These are phyloP conservation scores for Botrytis cinerea DNA, from an alignment of 2,329 filamentous ascomycete species.

Conservation along the genomic window DNA sequence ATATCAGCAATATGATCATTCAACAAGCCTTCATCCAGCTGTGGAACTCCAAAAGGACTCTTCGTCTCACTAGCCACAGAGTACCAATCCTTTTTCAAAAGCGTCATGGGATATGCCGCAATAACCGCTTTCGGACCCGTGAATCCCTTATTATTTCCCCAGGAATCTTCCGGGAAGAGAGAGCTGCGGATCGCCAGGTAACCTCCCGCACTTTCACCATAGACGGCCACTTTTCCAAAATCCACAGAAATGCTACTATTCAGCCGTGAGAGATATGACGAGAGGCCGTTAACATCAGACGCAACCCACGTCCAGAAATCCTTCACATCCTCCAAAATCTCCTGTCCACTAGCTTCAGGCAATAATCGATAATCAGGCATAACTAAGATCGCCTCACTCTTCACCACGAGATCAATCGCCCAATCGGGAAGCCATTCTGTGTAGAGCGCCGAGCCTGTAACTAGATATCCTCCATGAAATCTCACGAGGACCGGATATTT, in stretches of 20 bases:
- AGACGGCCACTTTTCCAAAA: constrained; percentile 17
- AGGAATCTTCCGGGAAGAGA: neutral
- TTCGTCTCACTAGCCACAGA: neutral
- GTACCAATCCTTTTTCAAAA: neutral
- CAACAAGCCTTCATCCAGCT: neutral
- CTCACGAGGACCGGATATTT: constrained; percentile 24
- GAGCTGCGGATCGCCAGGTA: neutral
- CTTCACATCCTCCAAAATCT: constrained; percentile 50
- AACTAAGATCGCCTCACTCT: constrained; percentile 45
- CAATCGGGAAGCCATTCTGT: constrained; percentile 2
- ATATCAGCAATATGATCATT: neutral
- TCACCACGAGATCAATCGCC: neutral
- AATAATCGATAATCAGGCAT: constrained; percentile 53
- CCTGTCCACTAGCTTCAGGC: constrained; percentile 49
- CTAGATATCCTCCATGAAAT: constrained; percentile 26
- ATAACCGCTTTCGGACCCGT: neutral
- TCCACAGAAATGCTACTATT: constrained; percentile 13
- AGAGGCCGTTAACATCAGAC: neutral
- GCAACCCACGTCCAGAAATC: constrained; percentile 52
- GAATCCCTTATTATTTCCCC: neutral
- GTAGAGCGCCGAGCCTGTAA: constrained; percentile 4
- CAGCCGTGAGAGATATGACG: neutral
- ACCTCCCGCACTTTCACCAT: constrained; percentile 28
- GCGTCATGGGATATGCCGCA: neutral
- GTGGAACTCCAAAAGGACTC: neutral